Percentiles rank a stretch among this genome's conserved stretches.
Conservation (phyloP, 441 rosid genomes). For the Populus tomentosa region DNA sequence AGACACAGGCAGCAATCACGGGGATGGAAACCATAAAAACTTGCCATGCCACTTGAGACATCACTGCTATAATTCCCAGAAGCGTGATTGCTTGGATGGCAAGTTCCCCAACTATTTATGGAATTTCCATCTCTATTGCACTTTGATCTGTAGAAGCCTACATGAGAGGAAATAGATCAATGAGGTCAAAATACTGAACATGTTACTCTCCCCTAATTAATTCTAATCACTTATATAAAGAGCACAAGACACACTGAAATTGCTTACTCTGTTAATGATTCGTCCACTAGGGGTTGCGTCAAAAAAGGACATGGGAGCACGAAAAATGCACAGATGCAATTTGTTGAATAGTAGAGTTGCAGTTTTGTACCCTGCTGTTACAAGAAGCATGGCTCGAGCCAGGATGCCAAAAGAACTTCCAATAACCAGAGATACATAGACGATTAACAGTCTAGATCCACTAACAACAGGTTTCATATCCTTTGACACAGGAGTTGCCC, state of each 20-base stretch:
- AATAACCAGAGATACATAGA: conserved; percentile 60
- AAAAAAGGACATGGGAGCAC: no score
- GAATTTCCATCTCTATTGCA: conserved; percentile 54
- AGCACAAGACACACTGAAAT: no score
- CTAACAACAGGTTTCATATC: no score
- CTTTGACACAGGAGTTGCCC: conserved; percentile 36
- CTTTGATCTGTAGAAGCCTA: conserved; percentile 93
- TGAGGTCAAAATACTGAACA: no score
- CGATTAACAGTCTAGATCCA: conserved; percentile 14
- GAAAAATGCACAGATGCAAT: no score
- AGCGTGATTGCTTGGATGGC: conserved; percentile 55
- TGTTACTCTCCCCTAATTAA: no score
- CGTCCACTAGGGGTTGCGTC: no score
- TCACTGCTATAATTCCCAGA: conserved; percentile 69
- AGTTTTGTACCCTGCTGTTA: conserved; percentile 72
- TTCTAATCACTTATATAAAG: no score
- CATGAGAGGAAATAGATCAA: background rate
- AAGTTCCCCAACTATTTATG: conserved; percentile 41
- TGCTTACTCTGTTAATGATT: no score
- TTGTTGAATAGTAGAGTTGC: no score
- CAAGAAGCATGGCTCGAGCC: conserved; percentile 54
- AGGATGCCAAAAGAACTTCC: conserved; percentile 75
- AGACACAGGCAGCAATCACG: conserved; percentile 56
- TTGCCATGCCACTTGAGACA: conserved; percentile 92
- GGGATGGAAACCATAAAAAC: conserved; percentile 71